Evolutionary conservation across 2,329 filamentous ascomycete species (phyloP).

Genomic region (Gremmenia infestans): DNA sequence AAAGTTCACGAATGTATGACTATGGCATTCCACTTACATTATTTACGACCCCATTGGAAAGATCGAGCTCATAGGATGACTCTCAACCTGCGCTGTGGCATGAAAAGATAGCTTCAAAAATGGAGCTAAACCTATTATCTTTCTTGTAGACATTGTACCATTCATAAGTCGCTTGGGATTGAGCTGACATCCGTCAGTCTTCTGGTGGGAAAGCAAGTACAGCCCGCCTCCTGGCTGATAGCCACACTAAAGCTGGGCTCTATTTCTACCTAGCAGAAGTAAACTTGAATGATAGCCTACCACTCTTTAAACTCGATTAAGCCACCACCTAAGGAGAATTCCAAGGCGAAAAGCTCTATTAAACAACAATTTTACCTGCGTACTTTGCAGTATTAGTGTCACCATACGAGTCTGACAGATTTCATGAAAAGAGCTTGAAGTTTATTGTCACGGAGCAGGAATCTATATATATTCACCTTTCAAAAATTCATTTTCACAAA

Average conservation of each 20-base stretch:
- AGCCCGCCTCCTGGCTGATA: conserved; percentile 41
- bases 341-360: not conserved
- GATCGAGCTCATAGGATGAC: conserved; percentile 34
- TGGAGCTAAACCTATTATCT: conserved; percentile 39
- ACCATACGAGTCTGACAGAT: too few relatives aligned
- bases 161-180: not conserved
- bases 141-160: conserved; percentile 39
- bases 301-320: conserved; percentile 39
- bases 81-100: conserved; percentile 40
- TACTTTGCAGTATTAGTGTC: too few relatives aligned
- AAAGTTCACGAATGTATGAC: conserved; percentile 30
- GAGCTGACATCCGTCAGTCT: conserved; percentile 30
- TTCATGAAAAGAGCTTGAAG: too few relatives aligned
- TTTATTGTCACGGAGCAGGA: too few relatives aligned
- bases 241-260: conserved; percentile 41
- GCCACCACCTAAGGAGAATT: conserved; percentile 36
- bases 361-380: too few relatives aligned
- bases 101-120: conserved; percentile 34
- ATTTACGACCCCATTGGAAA: conserved; percentile 31
- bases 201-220: conserved; percentile 44
- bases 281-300: conserved; percentile 36
- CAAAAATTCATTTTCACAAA: too few relatives aligned
- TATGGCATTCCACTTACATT: not conserved
- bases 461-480: too few relatives aligned
- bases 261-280: conserved; percentile 44